Evolutionary conservation across 192 early-diverging fungal species (phyloP).

Genomic region (Gigaspora rosea): DNA sequence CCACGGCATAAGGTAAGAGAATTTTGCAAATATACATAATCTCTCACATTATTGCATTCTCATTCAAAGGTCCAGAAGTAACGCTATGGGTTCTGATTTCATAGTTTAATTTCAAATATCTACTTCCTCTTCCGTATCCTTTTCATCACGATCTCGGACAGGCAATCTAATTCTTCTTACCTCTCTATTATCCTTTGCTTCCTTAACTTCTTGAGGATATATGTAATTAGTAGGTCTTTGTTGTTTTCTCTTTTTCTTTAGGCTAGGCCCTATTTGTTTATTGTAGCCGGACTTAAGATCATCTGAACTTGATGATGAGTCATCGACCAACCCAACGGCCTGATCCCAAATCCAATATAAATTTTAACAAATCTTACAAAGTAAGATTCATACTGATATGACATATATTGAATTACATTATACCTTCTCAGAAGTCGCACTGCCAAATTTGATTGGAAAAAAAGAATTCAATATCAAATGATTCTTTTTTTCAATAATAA

Average conservation of each 20-base stretch:
- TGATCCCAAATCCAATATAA: not conserved
- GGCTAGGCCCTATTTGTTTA: not conserved
- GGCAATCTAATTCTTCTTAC: conserved; percentile 7
- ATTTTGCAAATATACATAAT: no score
- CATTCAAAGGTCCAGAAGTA: no score
- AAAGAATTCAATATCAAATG: not conserved
- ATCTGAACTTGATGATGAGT: conserved; percentile 14
- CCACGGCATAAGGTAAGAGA: no score
- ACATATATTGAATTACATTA: not conserved
- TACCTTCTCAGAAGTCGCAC: conserved; percentile 19
- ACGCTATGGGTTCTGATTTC: not conserved
- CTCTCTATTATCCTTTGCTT: not conserved
- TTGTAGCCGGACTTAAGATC: conserved; percentile 13
- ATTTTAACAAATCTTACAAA: not conserved
- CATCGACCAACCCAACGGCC: not conserved
- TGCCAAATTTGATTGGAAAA: not conserved
- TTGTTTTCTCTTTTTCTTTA: conserved; percentile 6
- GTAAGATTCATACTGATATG: not conserved
- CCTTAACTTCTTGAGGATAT: conserved; percentile 12
- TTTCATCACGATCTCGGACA: not conserved
- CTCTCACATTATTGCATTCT: no score
- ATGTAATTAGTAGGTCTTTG: not conserved
- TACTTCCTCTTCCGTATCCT: conserved; percentile 7
- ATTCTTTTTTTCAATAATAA: not conserved
- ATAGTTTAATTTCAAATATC: not conserved